phyloP scores from a whole-genome alignment of 306 rosid species.

The Albizia julibrissin region DNA sequence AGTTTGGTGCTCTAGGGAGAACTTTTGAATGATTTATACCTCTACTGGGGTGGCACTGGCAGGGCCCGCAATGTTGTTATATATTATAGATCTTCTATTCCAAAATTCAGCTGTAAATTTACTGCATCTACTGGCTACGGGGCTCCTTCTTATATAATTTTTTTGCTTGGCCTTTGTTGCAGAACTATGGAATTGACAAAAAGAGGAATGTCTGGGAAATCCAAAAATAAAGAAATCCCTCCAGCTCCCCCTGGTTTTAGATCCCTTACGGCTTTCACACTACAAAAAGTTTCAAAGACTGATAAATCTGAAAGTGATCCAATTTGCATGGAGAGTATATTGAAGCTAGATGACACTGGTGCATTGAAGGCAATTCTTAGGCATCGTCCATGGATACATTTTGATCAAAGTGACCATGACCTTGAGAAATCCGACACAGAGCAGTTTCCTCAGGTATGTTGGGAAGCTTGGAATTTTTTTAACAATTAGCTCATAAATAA shows the following conservation, averaged over 20 bases:
- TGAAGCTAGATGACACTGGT: slow-evolving; percentile 34
- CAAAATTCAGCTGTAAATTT: slow-evolving; percentile 14
- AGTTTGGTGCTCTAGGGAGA: slow-evolving; percentile 2
- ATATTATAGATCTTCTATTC: neutral
- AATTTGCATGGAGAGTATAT: slow-evolving; percentile 21
- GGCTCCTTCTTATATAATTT: slow-evolving; percentile 7
- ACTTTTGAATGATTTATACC: slow-evolving; percentile 3
- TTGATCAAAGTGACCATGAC: slow-evolving; percentile 38
- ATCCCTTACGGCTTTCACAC: slow-evolving; percentile 60
- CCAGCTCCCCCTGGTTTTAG: slow-evolving; percentile 74
- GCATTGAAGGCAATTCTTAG: slow-evolving; percentile 31
- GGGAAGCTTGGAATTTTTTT: slow-evolving; percentile 25
- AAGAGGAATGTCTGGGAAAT: slow-evolving; percentile 19
- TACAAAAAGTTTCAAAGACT: slow-evolving; percentile 49
- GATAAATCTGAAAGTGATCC: slow-evolving; percentile 37
- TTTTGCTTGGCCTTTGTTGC: slow-evolving; percentile 27
- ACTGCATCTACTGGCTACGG: neutral
- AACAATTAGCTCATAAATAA: slow-evolving; percentile 10
- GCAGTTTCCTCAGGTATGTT: slow-evolving; percentile 52
- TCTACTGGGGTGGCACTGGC: neutral
- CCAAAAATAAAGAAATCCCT: slow-evolving; percentile 35
- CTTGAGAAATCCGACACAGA: slow-evolving; percentile 42
- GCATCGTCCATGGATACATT: slow-evolving; percentile 65
- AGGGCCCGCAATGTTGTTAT: neutral
- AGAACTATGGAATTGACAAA: slow-evolving; percentile 42